Evolutionary conservation across 495 filamentous ascomycete genomes (phyloP).

Genomic region (Jackrogersella minutella): DNA sequence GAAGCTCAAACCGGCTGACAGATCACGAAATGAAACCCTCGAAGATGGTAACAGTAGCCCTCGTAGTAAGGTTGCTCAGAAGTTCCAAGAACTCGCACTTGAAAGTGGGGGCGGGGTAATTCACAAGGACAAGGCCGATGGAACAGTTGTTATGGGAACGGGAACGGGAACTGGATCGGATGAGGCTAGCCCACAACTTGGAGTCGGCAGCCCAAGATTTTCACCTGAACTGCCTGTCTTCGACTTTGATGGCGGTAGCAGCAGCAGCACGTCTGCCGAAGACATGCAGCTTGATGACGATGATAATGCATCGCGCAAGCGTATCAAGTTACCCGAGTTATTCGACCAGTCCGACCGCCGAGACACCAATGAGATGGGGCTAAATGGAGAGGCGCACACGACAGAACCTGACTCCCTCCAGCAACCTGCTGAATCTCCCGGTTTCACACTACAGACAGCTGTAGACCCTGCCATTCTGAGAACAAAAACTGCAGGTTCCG

Average conservation of each 20-base stretch:
- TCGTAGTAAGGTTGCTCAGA: constrained; percentile 67
- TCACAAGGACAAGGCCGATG: constrained; percentile 42
- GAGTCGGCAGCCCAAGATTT: constrained; percentile 35
- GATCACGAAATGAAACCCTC: constrained; percentile 28
- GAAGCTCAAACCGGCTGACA: constrained; percentile 34
- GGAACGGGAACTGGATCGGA: constrained; percentile 21
- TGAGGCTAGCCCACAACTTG: constrained; percentile 23
- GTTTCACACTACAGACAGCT: constrained; percentile 27
- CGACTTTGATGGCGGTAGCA: constrained; percentile 39
- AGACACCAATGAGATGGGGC: constrained; percentile 25
- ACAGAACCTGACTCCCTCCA: neutral
- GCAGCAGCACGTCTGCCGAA: constrained; percentile 13
- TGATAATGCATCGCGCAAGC: constrained; percentile 46
- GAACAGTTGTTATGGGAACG: constrained; percentile 26
- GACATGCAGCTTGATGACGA: constrained; percentile 43
- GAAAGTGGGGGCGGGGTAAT: constrained; percentile 57
- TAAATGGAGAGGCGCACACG: constrained; percentile 2
- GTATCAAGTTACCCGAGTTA: constrained; percentile 45
- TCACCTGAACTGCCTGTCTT: constrained; percentile 26
- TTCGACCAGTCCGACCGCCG: constrained; percentile 29
- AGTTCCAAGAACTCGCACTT: constrained; percentile 68
- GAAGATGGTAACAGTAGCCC: constrained; percentile 63
- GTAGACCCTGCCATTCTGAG: constrained; percentile 44
- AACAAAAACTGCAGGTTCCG: constrained; percentile 38
- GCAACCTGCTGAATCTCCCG: constrained; percentile 29